These are phyloP conservation scores for Conticribra weissflogii DNA, from an alignment of 108 stramenopile genomes.

Conservation along the genomic window DNA sequence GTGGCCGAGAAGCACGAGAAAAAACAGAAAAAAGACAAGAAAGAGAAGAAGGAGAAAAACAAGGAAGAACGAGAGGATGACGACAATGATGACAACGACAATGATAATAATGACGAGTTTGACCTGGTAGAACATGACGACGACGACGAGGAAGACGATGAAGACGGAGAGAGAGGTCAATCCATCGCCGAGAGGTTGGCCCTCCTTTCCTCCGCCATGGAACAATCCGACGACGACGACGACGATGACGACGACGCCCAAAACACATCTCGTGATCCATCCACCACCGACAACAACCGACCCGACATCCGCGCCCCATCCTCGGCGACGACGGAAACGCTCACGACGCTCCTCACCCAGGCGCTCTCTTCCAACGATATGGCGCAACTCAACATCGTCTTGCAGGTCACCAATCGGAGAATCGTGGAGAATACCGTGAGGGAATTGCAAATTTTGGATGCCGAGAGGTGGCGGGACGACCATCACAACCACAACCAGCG, in stretches of 20 bases:
- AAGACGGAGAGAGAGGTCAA: constrained; percentile 30
- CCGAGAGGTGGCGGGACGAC: constrained; percentile 11
- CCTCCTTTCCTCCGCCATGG: constrained; percentile 55
- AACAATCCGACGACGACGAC: constrained; percentile 37
- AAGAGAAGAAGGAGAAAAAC: not conserved
- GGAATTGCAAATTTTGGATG: constrained; percentile 37
- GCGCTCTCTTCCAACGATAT: constrained; percentile 53
- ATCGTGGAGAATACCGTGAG: constrained; percentile 38
- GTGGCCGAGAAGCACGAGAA: too few relatives aligned
- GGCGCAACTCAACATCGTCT: constrained; percentile 41
- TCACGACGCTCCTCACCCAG: constrained; percentile 49
- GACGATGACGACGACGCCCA: constrained; percentile 29
- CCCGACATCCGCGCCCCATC: too few relatives aligned
- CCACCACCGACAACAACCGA: constrained; percentile 34
- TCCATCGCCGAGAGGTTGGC: constrained; percentile 54
- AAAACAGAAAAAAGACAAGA: not conserved
- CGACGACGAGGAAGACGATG: constrained; percentile 27
- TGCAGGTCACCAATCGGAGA: constrained; percentile 40
- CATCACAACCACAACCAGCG: constrained; percentile 1
- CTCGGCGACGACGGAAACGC: constrained; percentile 49
- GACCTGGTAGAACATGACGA: constrained; percentile 14
- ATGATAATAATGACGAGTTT: constrained; percentile 17
- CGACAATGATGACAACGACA: constrained; percentile 11
- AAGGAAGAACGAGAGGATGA: constrained; percentile 11
- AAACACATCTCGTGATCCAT: not conserved